Base-by-base conservation (phyloP, 2,329 filamentous ascomycete genomes). In the Penicillium griseofulvum region DNA sequence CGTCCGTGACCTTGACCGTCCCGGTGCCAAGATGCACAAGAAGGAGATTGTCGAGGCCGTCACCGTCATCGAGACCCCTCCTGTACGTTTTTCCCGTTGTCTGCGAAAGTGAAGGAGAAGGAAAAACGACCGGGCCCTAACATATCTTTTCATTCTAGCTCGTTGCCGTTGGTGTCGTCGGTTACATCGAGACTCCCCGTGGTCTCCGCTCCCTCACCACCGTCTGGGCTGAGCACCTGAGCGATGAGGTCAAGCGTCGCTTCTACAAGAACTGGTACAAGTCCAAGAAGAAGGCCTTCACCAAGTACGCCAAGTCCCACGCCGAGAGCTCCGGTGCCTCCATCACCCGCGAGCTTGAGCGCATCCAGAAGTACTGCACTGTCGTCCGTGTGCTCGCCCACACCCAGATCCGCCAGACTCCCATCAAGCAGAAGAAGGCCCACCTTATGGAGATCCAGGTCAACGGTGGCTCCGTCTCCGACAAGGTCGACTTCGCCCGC, bases 261-360 rank as follows among this genome's bases (percentile, higher is more conserved):
- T 99, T 99, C 91, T 99, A 99, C 90, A 97, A 97, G 91, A 99
- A 99, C 89, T 99, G 94, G 94, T 99, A 99, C 90, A 96, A 96
- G 89, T 91, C 87, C 87, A 99, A 99, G 92, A 97, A 97, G 91
- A 99, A 99, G 93, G 94, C 94, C 63, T 99, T 99, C 86, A 99
- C 94, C 86, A 97, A 96, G 86, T 99, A 99, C 83, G 91, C 94
- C 85, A 99, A 97, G 91, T 93, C 96, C 88, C 91, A 97, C 88
- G 91, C 93, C 65, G 93, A 97, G 85, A 88, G 82, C 83, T 89
- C 80, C 81, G 92, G 91, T 74, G 83, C 90, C 71, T 91, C 90
- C 75, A 89, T 97, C 84, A 91, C 89, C 80, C 90, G 90, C 77
- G 94, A 99, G 82, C 87, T 99, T 76, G 94, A 97, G 89, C 92